phyloP scores from a whole-genome alignment of 805 yeast genomes.

The Wickerhamiella brachini region DNA sequence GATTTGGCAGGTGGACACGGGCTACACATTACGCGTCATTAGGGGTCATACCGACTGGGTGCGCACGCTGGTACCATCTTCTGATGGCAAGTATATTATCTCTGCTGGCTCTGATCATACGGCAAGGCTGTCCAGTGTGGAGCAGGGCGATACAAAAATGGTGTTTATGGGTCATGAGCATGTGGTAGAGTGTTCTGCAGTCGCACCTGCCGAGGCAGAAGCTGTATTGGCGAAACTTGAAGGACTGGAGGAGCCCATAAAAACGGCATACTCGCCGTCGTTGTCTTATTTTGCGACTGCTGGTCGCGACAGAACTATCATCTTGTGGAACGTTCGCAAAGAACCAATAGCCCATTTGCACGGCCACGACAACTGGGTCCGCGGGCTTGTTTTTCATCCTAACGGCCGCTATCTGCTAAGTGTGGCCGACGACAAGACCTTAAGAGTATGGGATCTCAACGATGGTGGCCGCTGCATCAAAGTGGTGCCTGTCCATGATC shows the following conservation, averaged over 20 bases:
- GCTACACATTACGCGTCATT: slow-evolving; percentile 52
- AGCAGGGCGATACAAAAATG: slow-evolving; percentile 53
- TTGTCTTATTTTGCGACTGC: slow-evolving; percentile 59
- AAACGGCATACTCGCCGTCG: slow-evolving; percentile 12
- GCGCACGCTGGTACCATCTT: slow-evolving; percentile 37
- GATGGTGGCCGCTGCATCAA: slow-evolving; percentile 32
- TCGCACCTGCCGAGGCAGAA: slow-evolving; percentile 45
- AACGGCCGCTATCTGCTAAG: slow-evolving; percentile 56
- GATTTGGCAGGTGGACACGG: slow-evolving; percentile 56
- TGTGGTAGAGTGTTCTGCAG: slow-evolving; percentile 61
- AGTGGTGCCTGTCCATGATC: slow-evolving; percentile 49
- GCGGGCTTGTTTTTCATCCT: slow-evolving; percentile 57
- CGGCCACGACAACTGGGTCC: slow-evolving; percentile 85
- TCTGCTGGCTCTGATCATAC: slow-evolving; percentile 74
- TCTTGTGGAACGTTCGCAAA: slow-evolving; percentile 59
- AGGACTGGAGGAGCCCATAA: slow-evolving; percentile 14
- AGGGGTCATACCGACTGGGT: slow-evolving; percentile 87
- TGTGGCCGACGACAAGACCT: slow-evolving; percentile 65
- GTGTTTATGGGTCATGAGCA: slow-evolving; percentile 66
- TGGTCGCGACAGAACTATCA: slow-evolving; percentile 62
- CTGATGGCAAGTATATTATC: slow-evolving; percentile 42
- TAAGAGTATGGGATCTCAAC: slow-evolving; percentile 64
- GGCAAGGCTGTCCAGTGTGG: slow-evolving; percentile 50
- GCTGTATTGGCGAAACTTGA: slow-evolving; percentile 33
- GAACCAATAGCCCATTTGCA: slow-evolving; percentile 39